A percentile compares a stretch with the other conserved stretches of the same genome.
Conservation (phyloP, 805 yeast genomes). For the Millerozyma acaciae region DNA sequence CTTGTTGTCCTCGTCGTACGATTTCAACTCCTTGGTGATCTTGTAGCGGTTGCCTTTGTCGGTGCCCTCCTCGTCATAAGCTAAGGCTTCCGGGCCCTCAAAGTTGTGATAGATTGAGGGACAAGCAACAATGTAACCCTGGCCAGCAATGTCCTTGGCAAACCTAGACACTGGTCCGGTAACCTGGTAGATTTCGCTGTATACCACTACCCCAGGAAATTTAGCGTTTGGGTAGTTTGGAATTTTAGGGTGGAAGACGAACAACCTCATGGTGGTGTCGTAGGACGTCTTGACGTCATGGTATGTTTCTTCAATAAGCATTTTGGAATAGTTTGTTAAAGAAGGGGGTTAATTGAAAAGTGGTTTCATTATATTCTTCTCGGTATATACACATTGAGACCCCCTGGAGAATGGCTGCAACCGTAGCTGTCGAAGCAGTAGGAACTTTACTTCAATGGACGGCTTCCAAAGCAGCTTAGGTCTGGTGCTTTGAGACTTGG, state of each 20-base stretch:
- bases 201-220: conserved; percentile 78
- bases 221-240: conserved; percentile 73
- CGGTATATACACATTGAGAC: neutral
- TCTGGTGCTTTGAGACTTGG: too few relatives aligned
- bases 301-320: conserved; percentile 66
- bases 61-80: conserved; percentile 70
- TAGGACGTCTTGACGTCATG: conserved; percentile 63
- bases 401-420: too few relatives aligned
- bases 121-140: conserved; percentile 75
- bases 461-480: too few relatives aligned
- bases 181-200: conserved; percentile 77
- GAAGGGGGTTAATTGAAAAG: neutral
- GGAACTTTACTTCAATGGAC: too few relatives aligned
- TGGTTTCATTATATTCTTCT: neutral
- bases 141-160: conserved; percentile 74
- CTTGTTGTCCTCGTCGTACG: conserved; percentile 73
- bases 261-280: conserved; percentile 65
- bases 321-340: conserved; percentile 16
- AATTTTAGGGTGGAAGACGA: conserved; percentile 62
- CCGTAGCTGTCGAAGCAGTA: too few relatives aligned
- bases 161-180: conserved; percentile 80
- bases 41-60: conserved; percentile 70
- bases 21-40: conserved; percentile 58
- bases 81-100: conserved; percentile 57
- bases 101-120: conserved; percentile 80